Evolutionary conservation across 108 stramenopile genomes (phyloP), one percentile per base, ranked within the genome.

Genomic region (Cyclostephanos tholiformis): DNA sequence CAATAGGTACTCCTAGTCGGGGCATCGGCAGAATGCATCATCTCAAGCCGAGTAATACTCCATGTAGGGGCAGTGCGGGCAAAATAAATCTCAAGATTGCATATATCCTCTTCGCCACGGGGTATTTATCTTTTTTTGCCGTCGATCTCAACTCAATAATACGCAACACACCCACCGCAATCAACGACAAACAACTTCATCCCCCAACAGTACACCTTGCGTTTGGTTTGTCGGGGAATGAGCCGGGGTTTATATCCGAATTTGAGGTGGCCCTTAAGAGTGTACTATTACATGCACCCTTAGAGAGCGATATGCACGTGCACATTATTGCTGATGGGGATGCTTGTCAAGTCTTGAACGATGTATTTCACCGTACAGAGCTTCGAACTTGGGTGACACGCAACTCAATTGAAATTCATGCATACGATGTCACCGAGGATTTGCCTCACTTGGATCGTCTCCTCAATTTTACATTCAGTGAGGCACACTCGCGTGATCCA

Each of bases 251-350:
- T 36, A 32, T 77, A 13, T 19, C 67, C 7, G 76, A 77, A 46
- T 77, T 77, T 53, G 53, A 77, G 71, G 76, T 64, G 23, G 51
- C 76, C 2, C 48, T 77, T 9, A 77, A 77, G 51, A 69, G 56
- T 53, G 56, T 77, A 8, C 35, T 77, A 1, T 20, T 77, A 29
- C 61, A 77, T 64, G 76, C 76, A 13, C 76, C 76, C 4, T 32
- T 77, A 6, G 41, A 68, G 5, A 9, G 27, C 2, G 29, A 58
- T 30, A 29, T 58, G 57, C 29, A 22, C 32, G 46, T 75, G 20
- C 58, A 75, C 27, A 68, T 75, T 22, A 61, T 75, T 14, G 74
- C 67, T 4, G 74, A 75, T 60, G 10, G 46, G 22, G 66, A 65
- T 46, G 74, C 74, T 1, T 75, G 39, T 55, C 64, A 50, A 14